Percentiles rank a stretch among this genome's conserved stretches.
Evolutionary conservation across 2,329 filamentous ascomycete species (phyloP).

Genomic region (Penicillium sp.): DNA sequence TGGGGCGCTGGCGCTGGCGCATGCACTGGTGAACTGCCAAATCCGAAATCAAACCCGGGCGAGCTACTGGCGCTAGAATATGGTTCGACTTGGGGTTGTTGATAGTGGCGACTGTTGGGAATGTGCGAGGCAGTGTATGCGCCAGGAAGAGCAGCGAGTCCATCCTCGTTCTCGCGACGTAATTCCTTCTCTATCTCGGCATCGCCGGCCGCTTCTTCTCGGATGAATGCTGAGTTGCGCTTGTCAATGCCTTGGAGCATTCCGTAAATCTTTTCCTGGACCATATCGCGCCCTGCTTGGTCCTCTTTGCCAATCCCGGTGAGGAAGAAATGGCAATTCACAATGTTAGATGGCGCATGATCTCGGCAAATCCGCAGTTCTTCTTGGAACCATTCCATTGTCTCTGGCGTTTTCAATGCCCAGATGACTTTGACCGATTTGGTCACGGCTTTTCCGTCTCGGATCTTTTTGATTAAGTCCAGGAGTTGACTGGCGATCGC

Average conservation of each 20-base stretch:
- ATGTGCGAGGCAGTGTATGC: constrained; percentile 34
- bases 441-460: constrained; percentile 90
- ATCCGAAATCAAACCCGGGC: constrained; percentile 70
- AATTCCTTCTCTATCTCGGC: constrained; percentile 78
- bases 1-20: constrained; percentile 88
- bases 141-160: constrained; percentile 77
- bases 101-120: constrained; percentile 23
- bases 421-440: constrained; percentile 91
- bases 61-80: constrained; percentile 7
- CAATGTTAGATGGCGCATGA: constrained; percentile 81
- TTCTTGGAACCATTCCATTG: constrained; percentile 97
- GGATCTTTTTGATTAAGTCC: constrained; percentile 94
- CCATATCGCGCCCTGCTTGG: constrained; percentile 70
- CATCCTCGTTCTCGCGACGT: constrained; percentile 80
- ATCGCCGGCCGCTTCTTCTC: constrained; percentile 79
- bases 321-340: constrained; percentile 94
- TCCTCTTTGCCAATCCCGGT: constrained; percentile 70
- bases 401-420: constrained; percentile 87
- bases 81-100: constrained; percentile 13
- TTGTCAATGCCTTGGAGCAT: constrained; percentile 88
- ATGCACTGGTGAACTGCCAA: constrained; percentile 70
- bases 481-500: constrained; percentile 89
- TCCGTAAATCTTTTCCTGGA: constrained; percentile 86
- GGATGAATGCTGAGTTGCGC: constrained; percentile 80
- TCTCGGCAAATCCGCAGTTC: constrained; percentile 91